These are phyloP conservation scores for Aspergillus amoenus DNA, from an alignment of 2,329 filamentous ascomycete genomes.

Conservation along the genomic window DNA sequence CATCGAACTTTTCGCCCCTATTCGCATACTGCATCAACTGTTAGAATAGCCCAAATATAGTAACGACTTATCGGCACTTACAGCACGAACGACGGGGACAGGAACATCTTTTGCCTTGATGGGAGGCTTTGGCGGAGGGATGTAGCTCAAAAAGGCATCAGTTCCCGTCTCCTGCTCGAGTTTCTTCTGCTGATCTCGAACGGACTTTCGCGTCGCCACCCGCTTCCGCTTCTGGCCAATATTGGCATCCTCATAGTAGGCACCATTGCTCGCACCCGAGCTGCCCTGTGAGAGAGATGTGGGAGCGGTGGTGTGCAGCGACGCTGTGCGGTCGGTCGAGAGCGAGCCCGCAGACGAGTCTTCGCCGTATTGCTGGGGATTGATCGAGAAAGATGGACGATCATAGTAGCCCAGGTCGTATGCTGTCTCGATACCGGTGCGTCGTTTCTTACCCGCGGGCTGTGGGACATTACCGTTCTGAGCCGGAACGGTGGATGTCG, in stretches of 20 bases:
- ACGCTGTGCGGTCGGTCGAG: constrained; percentile 81
- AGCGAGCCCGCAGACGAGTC: constrained; percentile 68
- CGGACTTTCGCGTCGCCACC: constrained; percentile 70
- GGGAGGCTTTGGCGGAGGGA: constrained; percentile 81
- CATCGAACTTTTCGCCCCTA: constrained; percentile 75
- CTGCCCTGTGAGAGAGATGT: constrained; percentile 73
- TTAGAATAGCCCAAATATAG: constrained; percentile 9
- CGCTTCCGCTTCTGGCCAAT: constrained; percentile 90
- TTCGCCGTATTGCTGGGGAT: constrained; percentile 67
- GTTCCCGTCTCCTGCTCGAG: constrained; percentile 69
- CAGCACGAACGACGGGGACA: constrained; percentile 60
- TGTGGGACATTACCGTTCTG: constrained; percentile 33
- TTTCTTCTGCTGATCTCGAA: constrained; percentile 77
- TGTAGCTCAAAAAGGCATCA: constrained; percentile 74
- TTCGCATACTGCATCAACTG: constrained; percentile 42
- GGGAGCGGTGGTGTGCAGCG: constrained; percentile 81
- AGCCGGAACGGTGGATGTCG: constrained; percentile 27
- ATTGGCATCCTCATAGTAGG: constrained; percentile 66
- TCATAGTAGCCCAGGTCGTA: constrained; percentile 74
- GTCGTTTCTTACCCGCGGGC: constrained; percentile 68
- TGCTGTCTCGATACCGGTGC: constrained; percentile 59
- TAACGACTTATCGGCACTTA: constrained; percentile 39
- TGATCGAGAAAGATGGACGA: constrained; percentile 68
- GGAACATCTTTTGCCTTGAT: constrained; percentile 84
- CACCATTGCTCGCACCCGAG: constrained; percentile 50